Conservation (phyloP, 139 green algal species). For the Eudorina sp. region DNA sequence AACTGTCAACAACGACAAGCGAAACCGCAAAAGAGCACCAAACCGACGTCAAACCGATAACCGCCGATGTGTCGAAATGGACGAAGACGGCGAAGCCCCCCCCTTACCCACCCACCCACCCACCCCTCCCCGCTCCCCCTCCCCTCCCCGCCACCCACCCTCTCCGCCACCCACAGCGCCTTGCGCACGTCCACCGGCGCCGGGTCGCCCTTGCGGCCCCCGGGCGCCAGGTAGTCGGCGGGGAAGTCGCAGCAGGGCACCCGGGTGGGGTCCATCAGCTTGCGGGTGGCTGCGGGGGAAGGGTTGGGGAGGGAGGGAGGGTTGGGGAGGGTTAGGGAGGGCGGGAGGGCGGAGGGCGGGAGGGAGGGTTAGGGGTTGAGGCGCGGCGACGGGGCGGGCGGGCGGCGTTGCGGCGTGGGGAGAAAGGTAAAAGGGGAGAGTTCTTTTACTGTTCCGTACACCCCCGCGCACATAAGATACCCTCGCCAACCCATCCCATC, state of each 20-base stretch:
- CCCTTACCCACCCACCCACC: too few species aligned
- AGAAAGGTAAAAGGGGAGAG: too few species aligned
- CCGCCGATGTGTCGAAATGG: too few species aligned
- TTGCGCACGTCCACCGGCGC: conserved; percentile 59
- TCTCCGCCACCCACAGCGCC: conserved; percentile 59
- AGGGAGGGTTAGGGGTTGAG: not conserved
- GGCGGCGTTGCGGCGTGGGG: too few species aligned
- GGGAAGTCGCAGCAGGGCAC: conserved; percentile 61
- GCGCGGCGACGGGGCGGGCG: too few species aligned
- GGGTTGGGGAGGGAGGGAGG: not conserved
- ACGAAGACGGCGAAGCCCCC: too few species aligned
- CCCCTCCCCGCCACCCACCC: not conserved
- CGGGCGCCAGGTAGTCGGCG: conserved; percentile 46
- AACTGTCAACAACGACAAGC: not conserved
- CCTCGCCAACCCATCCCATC: too few species aligned
- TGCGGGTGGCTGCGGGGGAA: conserved; percentile 21
- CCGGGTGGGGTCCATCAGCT: conserved; percentile 50
- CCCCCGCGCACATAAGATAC: too few species aligned
- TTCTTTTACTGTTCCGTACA: too few species aligned
- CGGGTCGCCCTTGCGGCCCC: conserved; percentile 37
- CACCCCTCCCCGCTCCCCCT: not conserved
- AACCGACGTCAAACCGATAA: not conserved
- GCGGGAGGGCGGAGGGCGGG: not conserved
- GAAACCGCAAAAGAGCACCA: too few species aligned
- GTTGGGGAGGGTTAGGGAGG: not conserved